These are phyloP conservation scores for Cryomyces antarcticus DNA, from an alignment of 495 filamentous ascomycete species.

Conservation along the genomic window DNA sequence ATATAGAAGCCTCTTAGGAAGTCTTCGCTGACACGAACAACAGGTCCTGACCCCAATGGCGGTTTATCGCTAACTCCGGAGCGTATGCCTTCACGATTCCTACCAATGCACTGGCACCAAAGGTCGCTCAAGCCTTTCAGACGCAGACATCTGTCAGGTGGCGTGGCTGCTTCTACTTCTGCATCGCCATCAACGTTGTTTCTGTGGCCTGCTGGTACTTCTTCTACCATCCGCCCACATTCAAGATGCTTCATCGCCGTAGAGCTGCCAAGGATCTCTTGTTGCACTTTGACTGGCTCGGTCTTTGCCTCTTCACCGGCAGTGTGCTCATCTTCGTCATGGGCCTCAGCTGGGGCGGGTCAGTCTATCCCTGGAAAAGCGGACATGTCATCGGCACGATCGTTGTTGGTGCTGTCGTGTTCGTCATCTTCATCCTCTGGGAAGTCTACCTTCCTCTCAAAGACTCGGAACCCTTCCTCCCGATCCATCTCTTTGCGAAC, in stretches of 20 bases:
- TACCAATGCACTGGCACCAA: conserved; percentile 4
- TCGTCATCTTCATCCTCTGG: conserved; percentile 9
- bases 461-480: conserved; percentile 18
- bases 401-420: conserved; percentile 5
- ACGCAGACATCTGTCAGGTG: conserved; percentile 2
- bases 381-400: conserved; percentile 8
- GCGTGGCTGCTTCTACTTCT: conserved; percentile 7
- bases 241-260: conserved; percentile 7
- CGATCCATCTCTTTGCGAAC: conserved; percentile 25
- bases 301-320: conserved; percentile 21
- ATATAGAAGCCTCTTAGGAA: neutral
- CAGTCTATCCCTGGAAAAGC: conserved; percentile 13
- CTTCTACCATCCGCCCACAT: conserved; percentile 13
- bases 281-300: conserved; percentile 25
- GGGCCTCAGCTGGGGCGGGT: conserved; percentile 20
- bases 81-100: conserved; percentile 3
- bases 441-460: neutral
- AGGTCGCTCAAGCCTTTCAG: conserved; percentile 4
- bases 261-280: conserved; percentile 8
- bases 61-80: neutral
- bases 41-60: neutral
- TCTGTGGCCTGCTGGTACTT: conserved; percentile 3
- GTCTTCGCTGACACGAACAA: neutral
- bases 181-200: conserved; percentile 5
- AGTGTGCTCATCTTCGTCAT: conserved; percentile 26